Evolutionary conservation across 108 stramenopile genomes (phyloP).

Genomic region (Fragilaria crotonensis): DNA sequence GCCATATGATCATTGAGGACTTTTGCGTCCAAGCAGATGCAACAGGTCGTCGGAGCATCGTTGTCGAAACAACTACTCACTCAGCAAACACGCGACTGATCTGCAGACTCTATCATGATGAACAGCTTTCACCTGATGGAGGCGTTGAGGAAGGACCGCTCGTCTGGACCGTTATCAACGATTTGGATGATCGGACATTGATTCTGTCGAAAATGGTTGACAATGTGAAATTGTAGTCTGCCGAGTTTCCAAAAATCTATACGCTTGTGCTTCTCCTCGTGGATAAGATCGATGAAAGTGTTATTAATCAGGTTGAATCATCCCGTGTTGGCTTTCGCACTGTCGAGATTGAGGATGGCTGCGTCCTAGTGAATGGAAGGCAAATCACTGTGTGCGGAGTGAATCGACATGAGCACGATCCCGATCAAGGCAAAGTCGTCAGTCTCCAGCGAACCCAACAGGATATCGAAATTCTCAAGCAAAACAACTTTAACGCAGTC

Average conservation of each 20-base stretch:
- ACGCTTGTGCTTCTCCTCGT: conserved; percentile 48
- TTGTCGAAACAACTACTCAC: neutral
- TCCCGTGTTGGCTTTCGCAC: conserved; percentile 80
- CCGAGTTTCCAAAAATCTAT: conserved; percentile 76
- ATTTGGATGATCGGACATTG: conserved; percentile 13
- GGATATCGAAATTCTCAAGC: conserved; percentile 65
- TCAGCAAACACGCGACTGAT: conserved; percentile 2
- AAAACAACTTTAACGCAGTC: conserved; percentile 94
- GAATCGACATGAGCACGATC: conserved; percentile 94
- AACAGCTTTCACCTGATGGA: conserved; percentile 36
- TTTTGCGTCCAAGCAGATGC: conserved; percentile 53
- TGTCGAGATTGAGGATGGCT: conserved; percentile 46
- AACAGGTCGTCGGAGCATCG: conserved; percentile 10
- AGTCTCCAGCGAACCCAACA: conserved; percentile 49
- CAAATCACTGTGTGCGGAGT: conserved; percentile 76
- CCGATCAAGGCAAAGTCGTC: conserved; percentile 74
- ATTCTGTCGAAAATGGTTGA: conserved; percentile 10
- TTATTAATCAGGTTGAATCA: conserved; percentile 54
- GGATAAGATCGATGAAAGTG: conserved; percentile 4
- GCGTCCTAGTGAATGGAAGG: conserved; percentile 37
- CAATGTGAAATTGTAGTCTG: conserved; percentile 52
- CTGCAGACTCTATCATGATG: conserved; percentile 47
- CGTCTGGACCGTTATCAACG: conserved; percentile 17
- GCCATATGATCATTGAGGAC: conserved; percentile 53
- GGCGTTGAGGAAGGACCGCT: conserved; percentile 2